Percentiles rank a stretch among this genome's conserved stretches.
Conservation (phyloP, 2,329 filamentous ascomycete species). For the Aspergillus sclerotialis region DNA sequence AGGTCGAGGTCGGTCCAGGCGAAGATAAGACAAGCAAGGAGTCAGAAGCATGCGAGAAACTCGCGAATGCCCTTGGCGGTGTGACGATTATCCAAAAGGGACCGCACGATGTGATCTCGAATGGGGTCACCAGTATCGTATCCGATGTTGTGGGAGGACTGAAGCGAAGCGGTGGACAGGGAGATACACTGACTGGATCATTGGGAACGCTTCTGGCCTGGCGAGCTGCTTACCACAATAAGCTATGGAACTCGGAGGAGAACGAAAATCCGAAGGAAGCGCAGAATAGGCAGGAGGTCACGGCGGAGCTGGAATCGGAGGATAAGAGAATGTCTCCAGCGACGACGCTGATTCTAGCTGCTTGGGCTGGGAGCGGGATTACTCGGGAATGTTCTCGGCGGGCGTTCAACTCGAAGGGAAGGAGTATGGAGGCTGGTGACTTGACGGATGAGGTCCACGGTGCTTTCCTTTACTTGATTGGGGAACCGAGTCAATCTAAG, state of each 20-base stretch:
- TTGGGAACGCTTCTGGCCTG: conserved; percentile 85
- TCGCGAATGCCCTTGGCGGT: conserved; percentile 72
- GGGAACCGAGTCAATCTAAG: conserved; percentile 53
- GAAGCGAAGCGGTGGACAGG: conserved; percentile 91
- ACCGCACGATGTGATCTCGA: conserved; percentile 69
- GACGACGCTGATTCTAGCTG: conserved; percentile 65
- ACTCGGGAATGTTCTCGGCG: conserved; percentile 85
- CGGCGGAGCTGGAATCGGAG: conserved; percentile 36
- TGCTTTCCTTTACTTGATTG: conserved; percentile 74
- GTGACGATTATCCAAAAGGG: conserved; percentile 93
- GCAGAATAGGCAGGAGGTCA: conserved; percentile 34
- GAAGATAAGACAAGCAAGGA: conserved; percentile 42
- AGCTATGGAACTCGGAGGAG: conserved; percentile 59
- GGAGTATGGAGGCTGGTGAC: conserved; percentile 87
- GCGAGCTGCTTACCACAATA: conserved; percentile 77
- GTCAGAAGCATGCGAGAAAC: conserved; percentile 56
- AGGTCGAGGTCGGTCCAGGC: conserved; percentile 28
- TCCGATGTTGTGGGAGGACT: conserved; percentile 72
- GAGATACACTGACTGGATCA: conserved; percentile 86
- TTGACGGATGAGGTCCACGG: conserved; percentile 82
- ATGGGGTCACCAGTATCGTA: conserved; percentile 66
- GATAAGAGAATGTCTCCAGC: conserved; percentile 49
- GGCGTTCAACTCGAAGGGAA: conserved; percentile 77
- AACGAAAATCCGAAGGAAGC: conserved; percentile 24
- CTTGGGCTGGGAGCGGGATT: conserved; percentile 78